A percentile compares a stretch with the other conserved stretches of the same genome.
These are phyloP conservation scores for Candida golubevii DNA, from an alignment of 805 yeast species.

Conservation along the genomic window DNA sequence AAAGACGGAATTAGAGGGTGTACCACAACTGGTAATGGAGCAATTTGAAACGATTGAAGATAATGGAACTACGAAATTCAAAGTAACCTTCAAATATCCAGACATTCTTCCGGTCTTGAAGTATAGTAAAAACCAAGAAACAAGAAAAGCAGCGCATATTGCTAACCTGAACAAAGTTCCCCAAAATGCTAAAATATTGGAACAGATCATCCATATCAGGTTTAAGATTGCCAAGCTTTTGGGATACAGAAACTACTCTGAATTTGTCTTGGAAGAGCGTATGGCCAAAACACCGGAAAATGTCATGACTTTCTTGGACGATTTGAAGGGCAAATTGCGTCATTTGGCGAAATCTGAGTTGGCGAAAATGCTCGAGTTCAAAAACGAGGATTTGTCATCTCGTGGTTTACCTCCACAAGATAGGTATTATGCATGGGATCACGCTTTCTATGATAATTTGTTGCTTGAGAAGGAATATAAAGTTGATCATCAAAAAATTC, in stretches of 20 bases:
- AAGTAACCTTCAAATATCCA: slow-evolving; percentile 79
- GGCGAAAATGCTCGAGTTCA: slow-evolving; percentile 44
- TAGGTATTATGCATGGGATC: slow-evolving; percentile 65
- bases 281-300: slow-evolving; percentile 70
- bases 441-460: slow-evolving; percentile 59
- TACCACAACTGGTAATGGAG: slow-evolving; percentile 58
- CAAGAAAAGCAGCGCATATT: slow-evolving; percentile 61
- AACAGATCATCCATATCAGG: slow-evolving; percentile 58
- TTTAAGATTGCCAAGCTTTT: slow-evolving; percentile 56
- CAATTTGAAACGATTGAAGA: slow-evolving; percentile 50
- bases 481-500: slow-evolving; percentile 66
- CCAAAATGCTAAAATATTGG: slow-evolving; percentile 57
- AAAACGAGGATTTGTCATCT: slow-evolving; percentile 46
- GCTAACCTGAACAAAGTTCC: slow-evolving; percentile 65
- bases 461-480: slow-evolving; percentile 63
- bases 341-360: slow-evolving; percentile 59
- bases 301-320: slow-evolving; percentile 59
- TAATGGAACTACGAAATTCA: slow-evolving; percentile 40
- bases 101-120: slow-evolving; percentile 75
- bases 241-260: slow-evolving; percentile 68
- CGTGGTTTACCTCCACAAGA: slow-evolving; percentile 41
- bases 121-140: slow-evolving; percentile 57
- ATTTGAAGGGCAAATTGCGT: slow-evolving; percentile 52
- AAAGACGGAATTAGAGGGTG: slow-evolving; percentile 64
- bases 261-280: slow-evolving; percentile 67